A percentile compares a stretch with the other conserved stretches of the same genome.
Evolutionary conservation across 2,329 filamentous ascomycete species (phyloP).

Genomic region (Allantophomopsis lycopodina): DNA sequence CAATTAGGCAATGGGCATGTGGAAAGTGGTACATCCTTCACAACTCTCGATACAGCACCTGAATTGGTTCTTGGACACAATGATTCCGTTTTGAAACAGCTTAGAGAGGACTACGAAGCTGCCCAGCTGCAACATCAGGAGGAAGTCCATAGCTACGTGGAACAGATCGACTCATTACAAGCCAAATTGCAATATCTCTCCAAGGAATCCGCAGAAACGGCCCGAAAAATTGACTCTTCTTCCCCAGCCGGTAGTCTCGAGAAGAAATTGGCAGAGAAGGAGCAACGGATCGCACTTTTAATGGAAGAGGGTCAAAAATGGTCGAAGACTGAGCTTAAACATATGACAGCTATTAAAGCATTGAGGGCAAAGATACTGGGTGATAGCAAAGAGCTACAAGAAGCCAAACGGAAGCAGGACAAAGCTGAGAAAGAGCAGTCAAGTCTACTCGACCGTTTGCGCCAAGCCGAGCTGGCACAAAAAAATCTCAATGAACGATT

Average conservation of each 20-base stretch:
- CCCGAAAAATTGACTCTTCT: constrained; percentile 51
- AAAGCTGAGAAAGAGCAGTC: constrained; percentile 38
- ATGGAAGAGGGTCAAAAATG: constrained; percentile 89
- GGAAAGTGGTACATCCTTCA: neutral
- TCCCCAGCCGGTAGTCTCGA: constrained; percentile 53
- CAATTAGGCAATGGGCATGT: neutral
- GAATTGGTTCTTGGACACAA: constrained; percentile 11
- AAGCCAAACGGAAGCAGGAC: constrained; percentile 44
- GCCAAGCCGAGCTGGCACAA: constrained; percentile 37
- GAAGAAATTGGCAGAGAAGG: constrained; percentile 75
- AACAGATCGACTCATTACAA: constrained; percentile 84
- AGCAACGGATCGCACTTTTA: constrained; percentile 76
- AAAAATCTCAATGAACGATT: constrained; percentile 39
- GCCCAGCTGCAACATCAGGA: constrained; percentile 47
- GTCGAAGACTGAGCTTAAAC: constrained; percentile 74
- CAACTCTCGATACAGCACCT: neutral
- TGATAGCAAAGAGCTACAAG: constrained; percentile 48
- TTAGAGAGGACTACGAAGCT: constrained; percentile 16
- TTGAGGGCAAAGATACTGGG: constrained; percentile 53
- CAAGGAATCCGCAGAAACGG: constrained; percentile 62
- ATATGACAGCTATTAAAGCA: constrained; percentile 72
- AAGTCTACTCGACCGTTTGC: constrained; percentile 30
- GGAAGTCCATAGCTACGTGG: constrained; percentile 71
- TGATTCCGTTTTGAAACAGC: constrained; percentile 22
- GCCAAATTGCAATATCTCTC: constrained; percentile 83